Evolutionary conservation across 192 early-diverging fungal species (phyloP).

Genomic region (Coemansia sp.): DNA sequence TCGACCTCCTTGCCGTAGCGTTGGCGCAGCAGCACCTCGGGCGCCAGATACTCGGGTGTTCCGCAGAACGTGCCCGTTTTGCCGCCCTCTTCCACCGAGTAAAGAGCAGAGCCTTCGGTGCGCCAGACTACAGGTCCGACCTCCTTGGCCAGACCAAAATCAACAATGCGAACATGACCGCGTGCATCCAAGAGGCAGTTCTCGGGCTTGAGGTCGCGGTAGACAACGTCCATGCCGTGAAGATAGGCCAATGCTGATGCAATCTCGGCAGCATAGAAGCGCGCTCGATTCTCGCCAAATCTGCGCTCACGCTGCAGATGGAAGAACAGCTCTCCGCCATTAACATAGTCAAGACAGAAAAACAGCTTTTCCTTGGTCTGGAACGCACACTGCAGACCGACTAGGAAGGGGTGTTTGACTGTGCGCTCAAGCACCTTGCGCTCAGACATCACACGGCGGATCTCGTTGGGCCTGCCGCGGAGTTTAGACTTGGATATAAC

Average conservation of each 20-base stretch:
- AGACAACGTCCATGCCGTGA: conserved; percentile 89
- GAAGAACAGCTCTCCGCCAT: conserved; percentile 72
- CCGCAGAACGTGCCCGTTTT: conserved; percentile 76
- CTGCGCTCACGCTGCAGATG: conserved; percentile 66
- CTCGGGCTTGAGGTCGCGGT: conserved; percentile 77
- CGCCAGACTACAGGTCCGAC: conserved; percentile 61
- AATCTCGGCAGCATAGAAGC: conserved; percentile 59
- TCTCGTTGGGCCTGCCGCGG: conserved; percentile 59
- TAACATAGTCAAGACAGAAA: conserved; percentile 72
- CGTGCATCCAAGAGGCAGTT: conserved; percentile 80
- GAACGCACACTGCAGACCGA: conserved; percentile 60
- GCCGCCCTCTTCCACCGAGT: conserved; percentile 54
- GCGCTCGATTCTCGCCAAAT: conserved; percentile 60
- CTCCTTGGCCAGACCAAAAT: conserved; percentile 91
- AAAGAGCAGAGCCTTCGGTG: conserved; percentile 66
- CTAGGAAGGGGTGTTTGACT: conserved; percentile 52
- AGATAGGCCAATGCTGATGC: conserved; percentile 65
- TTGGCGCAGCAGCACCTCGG: conserved; percentile 63
- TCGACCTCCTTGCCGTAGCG: conserved; percentile 67
- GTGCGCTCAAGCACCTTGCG: conserved; percentile 53
- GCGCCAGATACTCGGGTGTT: conserved; percentile 71
- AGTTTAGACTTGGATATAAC: conserved; percentile 68
- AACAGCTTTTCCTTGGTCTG: conserved; percentile 65
- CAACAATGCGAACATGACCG: conserved; percentile 87
- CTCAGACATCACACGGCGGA: conserved; percentile 60